A percentile compares a stretch with the other conserved stretches of the same genome.
Evolutionary conservation across 2,329 filamentous ascomycete genomes (phyloP).

Genomic region (Ceratocystis colombiana): DNA sequence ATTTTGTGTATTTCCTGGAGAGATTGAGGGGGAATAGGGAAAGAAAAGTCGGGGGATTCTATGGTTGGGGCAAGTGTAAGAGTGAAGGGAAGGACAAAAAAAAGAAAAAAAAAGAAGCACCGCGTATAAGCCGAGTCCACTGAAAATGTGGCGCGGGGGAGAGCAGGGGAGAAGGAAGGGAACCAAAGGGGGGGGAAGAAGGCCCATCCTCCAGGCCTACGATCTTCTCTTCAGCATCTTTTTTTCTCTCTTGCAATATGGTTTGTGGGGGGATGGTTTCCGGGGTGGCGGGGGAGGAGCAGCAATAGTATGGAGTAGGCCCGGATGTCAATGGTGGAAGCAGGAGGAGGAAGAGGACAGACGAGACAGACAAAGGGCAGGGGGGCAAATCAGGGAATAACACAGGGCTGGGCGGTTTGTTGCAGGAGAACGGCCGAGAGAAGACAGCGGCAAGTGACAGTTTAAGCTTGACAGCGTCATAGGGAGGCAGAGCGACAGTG

Average conservation of each 20-base stretch:
- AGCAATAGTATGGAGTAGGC: slow-evolving; percentile 12
- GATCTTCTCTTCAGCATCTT: background rate
- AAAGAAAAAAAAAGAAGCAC: slow-evolving; percentile 8
- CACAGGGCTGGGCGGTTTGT: background rate
- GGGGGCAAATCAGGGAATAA: background rate
- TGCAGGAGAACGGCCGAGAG: slow-evolving; percentile 9
- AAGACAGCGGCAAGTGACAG: background rate
- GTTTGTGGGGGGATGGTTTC: slow-evolving; percentile 1
- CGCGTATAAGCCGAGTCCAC: slow-evolving; percentile 15
- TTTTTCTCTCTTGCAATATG: background rate
- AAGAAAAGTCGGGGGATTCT: background rate
- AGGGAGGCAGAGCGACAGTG: background rate
- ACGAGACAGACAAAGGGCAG: background rate
- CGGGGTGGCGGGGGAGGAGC: slow-evolving; percentile 13
- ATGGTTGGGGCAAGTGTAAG: slow-evolving; percentile 8
- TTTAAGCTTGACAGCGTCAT: background rate
- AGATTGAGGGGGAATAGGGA: background rate
- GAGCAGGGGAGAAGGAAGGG: background rate
- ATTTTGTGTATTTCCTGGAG: slow-evolving; percentile 12
- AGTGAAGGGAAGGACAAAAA: background rate
- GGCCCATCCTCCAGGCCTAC: background rate
- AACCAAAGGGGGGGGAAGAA: background rate
- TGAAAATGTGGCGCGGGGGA: slow-evolving; percentile 7
- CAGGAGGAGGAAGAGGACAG: background rate
- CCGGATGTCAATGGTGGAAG: slow-evolving; percentile 4